Conservation (phyloP, 83 land plant genomes). For the Larix sibirica region DNA sequence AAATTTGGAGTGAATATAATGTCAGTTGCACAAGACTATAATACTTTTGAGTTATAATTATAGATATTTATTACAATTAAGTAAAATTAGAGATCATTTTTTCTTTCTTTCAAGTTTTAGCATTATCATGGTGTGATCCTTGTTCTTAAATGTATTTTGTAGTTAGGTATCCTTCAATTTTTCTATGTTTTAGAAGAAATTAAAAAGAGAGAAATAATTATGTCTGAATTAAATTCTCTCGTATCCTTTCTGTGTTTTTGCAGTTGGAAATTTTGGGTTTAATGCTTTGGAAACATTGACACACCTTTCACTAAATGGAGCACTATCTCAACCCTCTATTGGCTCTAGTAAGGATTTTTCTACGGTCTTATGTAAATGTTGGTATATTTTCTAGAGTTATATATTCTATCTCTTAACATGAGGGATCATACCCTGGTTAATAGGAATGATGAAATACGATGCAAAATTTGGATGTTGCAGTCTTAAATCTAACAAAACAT, state of each 20-base stretch:
- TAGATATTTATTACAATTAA: not conserved
- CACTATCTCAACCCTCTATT: slow-evolving; percentile 37
- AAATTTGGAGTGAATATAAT: not conserved
- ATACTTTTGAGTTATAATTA: not conserved
- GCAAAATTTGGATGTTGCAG: no score
- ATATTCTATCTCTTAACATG: not conserved
- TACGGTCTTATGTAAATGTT: not conserved
- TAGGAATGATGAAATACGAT: not conserved
- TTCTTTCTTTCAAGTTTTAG: no score
- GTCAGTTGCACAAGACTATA: not conserved
- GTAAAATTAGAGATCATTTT: not conserved
- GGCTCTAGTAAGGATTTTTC: slow-evolving; percentile 48
- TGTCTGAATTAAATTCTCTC: not conserved
- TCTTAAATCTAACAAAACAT: no score
- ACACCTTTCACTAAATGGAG: slow-evolving; percentile 67
- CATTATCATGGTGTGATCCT: no score
- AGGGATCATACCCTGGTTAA: no score
- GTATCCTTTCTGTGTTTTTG: not conserved
- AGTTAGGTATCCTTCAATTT: not conserved
- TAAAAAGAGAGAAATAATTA: not conserved
- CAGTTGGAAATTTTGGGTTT: slow-evolving; percentile 76
- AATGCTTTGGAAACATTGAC: slow-evolving; percentile 90
- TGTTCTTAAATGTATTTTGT: not conserved
- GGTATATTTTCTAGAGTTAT: not conserved
- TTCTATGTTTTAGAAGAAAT: not conserved